These are phyloP conservation scores for Boletus sp. DNA, from an alignment of 768 basidiomycete genomes.

Conservation along the genomic window DNA sequence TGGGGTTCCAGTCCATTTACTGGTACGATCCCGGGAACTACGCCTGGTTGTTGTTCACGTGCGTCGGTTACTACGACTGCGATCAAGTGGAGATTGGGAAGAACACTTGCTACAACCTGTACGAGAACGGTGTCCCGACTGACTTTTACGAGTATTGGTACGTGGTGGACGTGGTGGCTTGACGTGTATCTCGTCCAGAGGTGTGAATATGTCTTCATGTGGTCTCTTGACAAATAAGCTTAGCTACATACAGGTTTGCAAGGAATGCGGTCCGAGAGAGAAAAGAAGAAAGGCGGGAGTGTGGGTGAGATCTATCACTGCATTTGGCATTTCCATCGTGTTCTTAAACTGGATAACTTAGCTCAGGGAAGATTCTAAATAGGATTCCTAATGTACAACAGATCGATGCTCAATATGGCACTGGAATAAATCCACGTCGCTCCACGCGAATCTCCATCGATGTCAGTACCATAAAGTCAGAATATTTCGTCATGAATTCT, in stretches of 20 bases:
- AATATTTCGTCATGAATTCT: neutral
- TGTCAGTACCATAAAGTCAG: neutral
- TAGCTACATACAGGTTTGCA: neutral
- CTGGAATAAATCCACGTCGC: neutral
- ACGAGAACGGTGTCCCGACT: no score
- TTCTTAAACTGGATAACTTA: neutral
- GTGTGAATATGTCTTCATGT: neutral
- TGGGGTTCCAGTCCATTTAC: neutral
- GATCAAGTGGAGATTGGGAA: no score
- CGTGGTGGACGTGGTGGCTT: no score
- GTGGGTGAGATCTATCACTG: neutral
- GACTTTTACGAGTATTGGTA: no score
- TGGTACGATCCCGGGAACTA: neutral
- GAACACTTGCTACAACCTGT: no score
- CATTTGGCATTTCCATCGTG: neutral
- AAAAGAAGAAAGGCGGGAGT: neutral
- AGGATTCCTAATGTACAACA: neutral
- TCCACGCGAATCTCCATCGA: neutral
- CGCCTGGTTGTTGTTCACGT: neutral
- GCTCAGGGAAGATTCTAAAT: neutral
- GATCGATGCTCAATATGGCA: neutral
- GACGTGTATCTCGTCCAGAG: neutral
- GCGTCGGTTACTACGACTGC: neutral
- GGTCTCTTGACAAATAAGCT: neutral
- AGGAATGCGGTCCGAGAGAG: no score